Percentiles rank a stretch among this genome's conserved stretches.
Conservation (phyloP, 2,329 filamentous ascomycete genomes). For the Aspergillus ibericus region DNA sequence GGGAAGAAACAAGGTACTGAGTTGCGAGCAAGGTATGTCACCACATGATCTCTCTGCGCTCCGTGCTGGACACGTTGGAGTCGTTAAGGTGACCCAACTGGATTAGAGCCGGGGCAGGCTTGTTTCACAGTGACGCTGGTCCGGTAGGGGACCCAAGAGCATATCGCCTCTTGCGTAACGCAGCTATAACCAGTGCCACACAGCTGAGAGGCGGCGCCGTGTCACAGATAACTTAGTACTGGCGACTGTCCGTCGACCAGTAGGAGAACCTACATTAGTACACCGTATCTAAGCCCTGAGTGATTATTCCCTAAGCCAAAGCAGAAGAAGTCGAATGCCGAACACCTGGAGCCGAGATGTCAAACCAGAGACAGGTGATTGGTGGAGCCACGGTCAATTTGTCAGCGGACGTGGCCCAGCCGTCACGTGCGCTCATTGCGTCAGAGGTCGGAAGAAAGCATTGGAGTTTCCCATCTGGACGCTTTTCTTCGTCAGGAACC, state of each 20-base stretch:
- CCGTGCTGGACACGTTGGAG: no score
- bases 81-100: no score
- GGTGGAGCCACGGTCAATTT: constrained; percentile 23
- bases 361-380: constrained; percentile 25
- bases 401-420: constrained; percentile 21
- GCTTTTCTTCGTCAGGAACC: background rate
- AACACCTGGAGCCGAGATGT: constrained; percentile 5
- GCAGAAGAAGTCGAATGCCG: background rate
- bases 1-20: background rate
- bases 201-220: background rate
- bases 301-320: no score
- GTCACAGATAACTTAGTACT: background rate
- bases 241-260: background rate
- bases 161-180: background rate
- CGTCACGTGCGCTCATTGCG: constrained; percentile 35
- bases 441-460: constrained; percentile 29
- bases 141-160: background rate
- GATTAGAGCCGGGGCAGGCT: background rate
- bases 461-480: background rate
- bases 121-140: background rate
- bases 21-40: background rate
- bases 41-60: background rate
- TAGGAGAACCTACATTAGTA: background rate
- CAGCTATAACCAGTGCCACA: background rate
- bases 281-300: background rate